A percentile compares a stretch with the other conserved stretches of the same genome.
Conservation (phyloP, 163 green algal genomes). For the Chlorella variabilis region DNA sequence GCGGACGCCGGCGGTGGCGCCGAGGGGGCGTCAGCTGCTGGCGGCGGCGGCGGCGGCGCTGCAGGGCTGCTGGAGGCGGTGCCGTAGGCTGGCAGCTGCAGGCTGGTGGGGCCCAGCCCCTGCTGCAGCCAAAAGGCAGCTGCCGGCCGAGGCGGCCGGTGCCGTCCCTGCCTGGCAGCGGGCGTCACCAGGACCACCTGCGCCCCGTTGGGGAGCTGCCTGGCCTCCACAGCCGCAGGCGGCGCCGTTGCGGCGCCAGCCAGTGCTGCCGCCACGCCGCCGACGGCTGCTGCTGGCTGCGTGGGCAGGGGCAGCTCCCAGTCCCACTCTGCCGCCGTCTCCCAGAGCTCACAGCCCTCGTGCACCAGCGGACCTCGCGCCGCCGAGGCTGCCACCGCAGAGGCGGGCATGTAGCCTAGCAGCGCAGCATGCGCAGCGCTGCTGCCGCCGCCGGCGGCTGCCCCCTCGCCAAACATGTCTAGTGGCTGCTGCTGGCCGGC, state of each 20-base stretch:
- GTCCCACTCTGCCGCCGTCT: slow-evolving; percentile 23
- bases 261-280: neutral
- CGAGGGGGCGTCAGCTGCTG: neutral
- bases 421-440: neutral
- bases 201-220: slow-evolving; percentile 18
- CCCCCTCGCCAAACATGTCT: slow-evolving; percentile 24
- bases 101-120: neutral
- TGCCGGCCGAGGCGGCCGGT: neutral
- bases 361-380: neutral
- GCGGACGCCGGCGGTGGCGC: too few relatives aligned
- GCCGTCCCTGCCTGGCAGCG: neutral
- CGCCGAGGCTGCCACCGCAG: neutral
- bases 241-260: neutral
- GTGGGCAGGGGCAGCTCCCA: slow-evolving; percentile 14
- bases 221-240: neutral
- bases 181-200: slow-evolving; percentile 30
- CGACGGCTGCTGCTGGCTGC: neutral
- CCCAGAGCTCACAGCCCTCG: slow-evolving; percentile 31
- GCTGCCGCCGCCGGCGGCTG: neutral
- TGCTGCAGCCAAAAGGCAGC: slow-evolving; percentile 34
- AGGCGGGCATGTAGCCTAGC: slow-evolving; percentile 12
- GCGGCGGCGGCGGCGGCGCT: neutral
- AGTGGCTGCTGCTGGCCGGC: neutral
- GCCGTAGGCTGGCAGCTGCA: slow-evolving; percentile 15
- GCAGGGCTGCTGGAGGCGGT: neutral